Evolutionary conservation across 345 rosid genomes (phyloP), one percentile per base, ranked within the genome.

Genomic region (Camelina laxa): DNA sequence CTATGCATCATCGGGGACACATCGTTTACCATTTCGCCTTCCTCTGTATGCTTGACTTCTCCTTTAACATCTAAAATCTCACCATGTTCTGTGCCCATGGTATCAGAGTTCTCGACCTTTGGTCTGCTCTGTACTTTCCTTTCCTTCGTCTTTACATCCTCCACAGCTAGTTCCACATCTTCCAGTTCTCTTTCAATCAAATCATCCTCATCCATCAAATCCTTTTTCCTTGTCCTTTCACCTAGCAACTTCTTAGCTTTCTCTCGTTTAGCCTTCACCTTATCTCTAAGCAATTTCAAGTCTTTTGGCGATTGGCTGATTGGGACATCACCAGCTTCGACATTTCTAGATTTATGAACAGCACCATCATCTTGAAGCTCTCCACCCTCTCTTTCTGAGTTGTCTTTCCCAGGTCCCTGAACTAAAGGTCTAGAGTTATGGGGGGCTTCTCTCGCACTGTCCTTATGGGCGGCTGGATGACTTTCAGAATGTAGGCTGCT

Each of bases 131-230:
- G 90, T 76, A 80, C 71, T 56, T 75, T 83, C 65, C 80, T 88
- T 76, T 83, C 77, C 79, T 81, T 87, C 48, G 69, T 62, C 57
- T 85, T 88, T 80, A 87, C 93, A 56, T 84, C 88, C 16, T 85
- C 91, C 13, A 76, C 91, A 14, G 92, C 85, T 79, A 88, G 27
- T 73, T 90, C 93, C 14, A 92, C 84, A 69, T 85, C 93, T 79
- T 92, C 98, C 13, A 92, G 79, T 82, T 85, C 93, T 73, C 85
- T 88, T 83, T 90, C 98, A 49, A 92, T 90, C 56, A 88, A 85
- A 80, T 90, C 98, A 82, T 92, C 98, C 58, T 88, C 98, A 61
- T 92, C 96, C 88, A 89, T 81, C 56, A 79, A 75, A 71, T 86
- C 98, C 67, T 79, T 87, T 67, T 86, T 88, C 79, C 81, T 79